Base-by-base conservation (phyloP, 2,329 filamentous ascomycete species). In the Colletotrichum sansevieriae region DNA sequence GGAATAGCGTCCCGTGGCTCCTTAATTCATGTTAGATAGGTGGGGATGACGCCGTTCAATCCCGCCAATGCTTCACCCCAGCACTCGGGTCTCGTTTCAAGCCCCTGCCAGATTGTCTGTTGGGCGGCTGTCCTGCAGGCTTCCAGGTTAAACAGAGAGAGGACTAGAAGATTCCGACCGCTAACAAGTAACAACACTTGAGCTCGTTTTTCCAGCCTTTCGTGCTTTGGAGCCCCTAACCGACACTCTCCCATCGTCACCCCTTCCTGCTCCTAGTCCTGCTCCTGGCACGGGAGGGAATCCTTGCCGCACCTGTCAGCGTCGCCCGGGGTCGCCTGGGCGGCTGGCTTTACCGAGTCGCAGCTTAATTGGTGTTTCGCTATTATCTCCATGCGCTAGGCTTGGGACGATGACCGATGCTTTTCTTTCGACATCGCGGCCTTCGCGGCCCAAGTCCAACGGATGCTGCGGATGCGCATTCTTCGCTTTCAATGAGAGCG, bases 291-390 rank as follows among this genome's bases (percentile, higher is more conserved):
- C 29, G 29, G 54, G 54, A 22, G 33, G 10, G 44, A 9, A 39
- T 20, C 63, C 58, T 35, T 49, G 33, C 33, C 33, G 18, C 51
- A n/a, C 39, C 29, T 55, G 47, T 39, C 60, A 59, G 46, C 39
- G 37, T 9, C 33, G 39, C 47, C 22, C 11, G 43, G 65, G 52
- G 22, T 35, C 35, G 41, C 39, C 55, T 56, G 41, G 55, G 18
- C 41, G 46, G 39, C 43, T 33, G 25, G 43, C 52, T 49, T 57
- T 63, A 62, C 59, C 64, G 64, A 67, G 65, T 60, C 61, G 55
- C 65, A 56, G 41, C 61, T 68, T 65, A n/a, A 68, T 68, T 68
- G 49, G 18, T 22, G 61, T 49, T 49, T 65, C 47, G 47, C 49
- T 44, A 35, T 8, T 39, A 18, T 33, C 20, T 29, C 60, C 39